Evolutionary conservation across 1,139 yeast species (phyloP), one percentile per base, ranked within the genome.

Genomic region (Nakaseomyces nivariensis): DNA sequence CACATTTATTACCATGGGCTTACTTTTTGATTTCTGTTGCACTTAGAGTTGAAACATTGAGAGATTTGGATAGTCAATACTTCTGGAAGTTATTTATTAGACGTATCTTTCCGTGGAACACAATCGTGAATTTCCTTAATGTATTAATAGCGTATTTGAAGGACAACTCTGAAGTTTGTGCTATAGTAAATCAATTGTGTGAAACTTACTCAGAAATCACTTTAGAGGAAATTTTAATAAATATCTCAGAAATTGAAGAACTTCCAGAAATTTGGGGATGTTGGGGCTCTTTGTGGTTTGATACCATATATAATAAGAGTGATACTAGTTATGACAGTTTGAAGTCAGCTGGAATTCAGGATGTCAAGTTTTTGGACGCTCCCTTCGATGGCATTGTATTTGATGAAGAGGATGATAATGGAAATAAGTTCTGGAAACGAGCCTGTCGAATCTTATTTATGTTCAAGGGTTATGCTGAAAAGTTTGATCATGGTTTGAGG

Each of bases 211-310:
- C 58, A 8, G 45, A 51, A 8, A 52, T 57, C 50, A 44, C 51
- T 27, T 50, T 63, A 17, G 59, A 54, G 5, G 69, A 69, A 37
- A 69, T 72, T 48, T 59, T 79, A 17, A 58, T 63, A 7, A 62
- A 71, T 54, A 81, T 79, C 60, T 72, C 77, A 52, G 72, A 75
- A 43, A 73, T 79, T 61, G 90, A 84, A 63, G 76, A 72, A 45
- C 68, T 85, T 49, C 79, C 85, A 41, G 94, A 85, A 66, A 85
- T 81, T 26, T 84, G 90, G 89, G 81, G 81, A 61, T 81, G 89
- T 61, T 83, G 92, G 89, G 94, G 94, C 2, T 78, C 88, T 0
- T 66, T 85, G 43, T 85, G 92, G 90, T 85, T 79, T 67, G 90
- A 85, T 64, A 54, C 55, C 13, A 56, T 66, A 37, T 48, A 59